Evolutionary conservation across 2,329 filamentous ascomycete species (phyloP), one percentile per base, ranked within the genome.

Genomic region (Arthrobotrys entomopaga): DNA sequence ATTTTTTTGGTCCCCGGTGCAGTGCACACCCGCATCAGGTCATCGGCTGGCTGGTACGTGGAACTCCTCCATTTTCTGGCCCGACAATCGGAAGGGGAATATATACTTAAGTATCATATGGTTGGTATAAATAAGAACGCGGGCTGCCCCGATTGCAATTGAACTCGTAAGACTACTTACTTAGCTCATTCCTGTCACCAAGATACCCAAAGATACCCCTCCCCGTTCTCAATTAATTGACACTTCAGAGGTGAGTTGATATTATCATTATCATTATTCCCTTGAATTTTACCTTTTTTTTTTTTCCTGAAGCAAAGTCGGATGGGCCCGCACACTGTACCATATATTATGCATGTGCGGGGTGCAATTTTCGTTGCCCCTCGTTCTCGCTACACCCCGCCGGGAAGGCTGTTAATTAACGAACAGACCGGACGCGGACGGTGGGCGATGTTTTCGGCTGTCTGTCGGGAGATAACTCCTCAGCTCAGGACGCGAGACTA

Each of bases 21-120:
- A 53, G 49, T 19, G 26, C 29, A 34, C n/a, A 57, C 3, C 46
- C 11, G 34, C 50, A 38, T 59, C 56, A 59, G 40, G 42, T 49
- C 57, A 60, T 61, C 58, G 58, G 58, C 38, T 40, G 15, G n/a
- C n/a, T n/a, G n/a, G n/a, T n/a, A n/a, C n/a, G 58, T 61, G 58
- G 58, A 61, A 61, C 58, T 52, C 58, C 43, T 61, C 58, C 46
- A 5, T 52, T 24, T 29, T 46, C 16, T 46, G 1, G 16, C 22
- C 46, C 19, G 26, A 59, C n/a, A 22, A 46, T 46, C 15, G 42
- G 42, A 19, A 19, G 42, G 42, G 42, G 26, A 40, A 48, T 57
- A 65, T 61, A 50, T 46, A n/a, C n/a, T n/a, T n/a, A n/a, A n/a
- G n/a, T n/a, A n/a, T n/a, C n/a, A n/a, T n/a, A n/a, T n/a, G n/a